A percentile compares a stretch with the other conserved stretches of the same genome.
Conservation (phyloP, 345 rosid species). For the Sonneratia alba region DNA sequence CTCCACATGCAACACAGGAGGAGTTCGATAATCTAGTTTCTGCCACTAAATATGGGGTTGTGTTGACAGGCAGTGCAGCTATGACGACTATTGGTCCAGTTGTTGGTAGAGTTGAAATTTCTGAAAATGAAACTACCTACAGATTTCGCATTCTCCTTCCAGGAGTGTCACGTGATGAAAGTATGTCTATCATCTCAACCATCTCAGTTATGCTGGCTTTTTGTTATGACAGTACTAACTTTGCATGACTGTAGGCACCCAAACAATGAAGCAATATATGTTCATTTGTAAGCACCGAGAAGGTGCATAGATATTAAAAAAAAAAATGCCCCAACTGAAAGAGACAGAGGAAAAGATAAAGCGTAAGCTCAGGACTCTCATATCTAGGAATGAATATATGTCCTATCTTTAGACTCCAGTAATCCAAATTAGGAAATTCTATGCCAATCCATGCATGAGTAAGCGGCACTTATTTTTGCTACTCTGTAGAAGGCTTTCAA, state of each 20-base stretch:
- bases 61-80: constrained; percentile 59
- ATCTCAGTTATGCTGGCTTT: constrained; percentile 2
- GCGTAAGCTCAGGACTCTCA: no score
- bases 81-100: constrained; percentile 47
- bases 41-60: constrained; percentile 39
- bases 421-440: not conserved
- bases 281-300: not conserved
- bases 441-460: not conserved
- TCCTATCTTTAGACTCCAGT: not conserved
- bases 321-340: not conserved
- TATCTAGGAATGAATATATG: not conserved
- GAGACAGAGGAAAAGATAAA: not conserved
- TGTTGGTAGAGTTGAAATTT: constrained; percentile 49
- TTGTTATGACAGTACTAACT: not conserved
- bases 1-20: constrained; percentile 34
- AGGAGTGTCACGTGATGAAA: constrained; percentile 58
- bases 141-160: constrained; percentile 57
- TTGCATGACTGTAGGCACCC: not conserved
- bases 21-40: constrained; percentile 27
- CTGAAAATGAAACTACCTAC: constrained; percentile 54
- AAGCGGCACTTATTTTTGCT: no score
- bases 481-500: no score
- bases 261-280: not conserved
- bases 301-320: not conserved
- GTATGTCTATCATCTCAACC: constrained; percentile 26